Base-by-base conservation (phyloP, 768 basidiomycete species). In the Hebeloma cylindrosporum region DNA sequence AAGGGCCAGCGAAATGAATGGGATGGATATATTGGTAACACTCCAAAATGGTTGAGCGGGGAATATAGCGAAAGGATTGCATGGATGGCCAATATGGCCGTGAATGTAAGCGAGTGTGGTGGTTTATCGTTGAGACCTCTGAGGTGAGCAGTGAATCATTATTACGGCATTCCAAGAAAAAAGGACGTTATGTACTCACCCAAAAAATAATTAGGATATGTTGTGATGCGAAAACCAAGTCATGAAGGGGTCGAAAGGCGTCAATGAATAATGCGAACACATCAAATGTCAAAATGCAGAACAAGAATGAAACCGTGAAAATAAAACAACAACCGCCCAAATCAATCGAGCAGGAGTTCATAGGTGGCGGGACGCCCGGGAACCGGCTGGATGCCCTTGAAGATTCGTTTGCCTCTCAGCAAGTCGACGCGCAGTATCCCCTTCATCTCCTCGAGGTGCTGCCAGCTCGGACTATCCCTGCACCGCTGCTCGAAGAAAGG, bases 401-500 rank as follows among this genome's bases (percentile, higher is more conserved):
- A 84, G 42, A 80, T 57, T 20, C 77, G 74, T 42, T 61, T 73
- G 7, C 78, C 77, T 17, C 67, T 57, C 43, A 84, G 61, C 25
- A 79, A 58, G 47, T 85, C 83, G 36, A 83, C 72, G 13, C 83
- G 72, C 41, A 72, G 67, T 62, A 80, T 68, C 5, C 82, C 82
- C 35, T 70, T 62, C 23, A 62, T 60, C 48, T 70, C 68, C 45
- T 73, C 74, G 41, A 60, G 67, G 40, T 66, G 66, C 11, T 66
- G 62, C 37, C 72, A 51, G 22, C 71, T 72, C 1, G 70, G 68
- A 22, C 65, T 63, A 37, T 75, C 69, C 25, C 61, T 55, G 56
- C 77, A 78, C 36, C 78, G 67, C 40, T 74, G 70, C 27, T 67
- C 62, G 51, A 78, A 82, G 0, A 72, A 69, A 1, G 52, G 62